These are phyloP conservation scores for Leccinum variicolor DNA, from an alignment of 768 basidiomycete species.

Conservation along the genomic window DNA sequence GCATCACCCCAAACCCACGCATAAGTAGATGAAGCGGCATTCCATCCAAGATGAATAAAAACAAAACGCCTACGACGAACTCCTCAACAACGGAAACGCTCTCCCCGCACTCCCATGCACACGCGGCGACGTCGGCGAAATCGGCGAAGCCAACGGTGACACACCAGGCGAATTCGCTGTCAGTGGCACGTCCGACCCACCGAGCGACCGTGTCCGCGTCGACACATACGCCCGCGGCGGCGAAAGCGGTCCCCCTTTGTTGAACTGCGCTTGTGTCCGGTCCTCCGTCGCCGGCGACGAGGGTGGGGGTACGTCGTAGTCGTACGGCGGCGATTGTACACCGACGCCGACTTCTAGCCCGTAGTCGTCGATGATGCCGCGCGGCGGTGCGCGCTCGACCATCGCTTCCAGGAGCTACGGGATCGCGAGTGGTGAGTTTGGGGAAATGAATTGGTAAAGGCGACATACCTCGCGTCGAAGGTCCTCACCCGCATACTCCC, in stretches of 20 bases:
- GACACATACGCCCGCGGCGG: conserved; percentile 59
- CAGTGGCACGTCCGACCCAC: background rate
- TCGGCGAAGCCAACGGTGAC: conserved; percentile 21
- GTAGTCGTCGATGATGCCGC: conserved; percentile 64
- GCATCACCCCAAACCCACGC: too few species aligned
- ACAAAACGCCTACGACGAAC: background rate
- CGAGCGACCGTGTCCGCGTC: conserved; percentile 45
- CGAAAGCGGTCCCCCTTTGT: conserved; percentile 24
- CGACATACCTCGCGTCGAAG: conserved; percentile 70
- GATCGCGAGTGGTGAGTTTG: background rate
- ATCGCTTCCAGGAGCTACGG: conserved; percentile 78
- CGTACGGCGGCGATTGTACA: conserved; percentile 1
- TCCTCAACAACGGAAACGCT: conserved; percentile 9
- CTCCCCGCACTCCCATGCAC: background rate
- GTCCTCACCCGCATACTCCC: conserved; percentile 86
- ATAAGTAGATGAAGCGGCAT: background rate
- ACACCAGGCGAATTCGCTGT: conserved; percentile 14
- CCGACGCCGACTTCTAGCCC: conserved; percentile 35
- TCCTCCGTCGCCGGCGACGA: conserved; percentile 19
- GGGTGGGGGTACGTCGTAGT: conserved; percentile 8
- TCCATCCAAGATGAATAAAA: background rate
- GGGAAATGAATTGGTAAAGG: background rate
- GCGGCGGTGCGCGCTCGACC: conserved; percentile 81
- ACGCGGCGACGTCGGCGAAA: conserved; percentile 14
- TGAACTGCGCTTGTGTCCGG: conserved; percentile 29